Percentiles rank a stretch among this genome's conserved stretches.
phyloP scores from a whole-genome alignment of 768 basidiomycete genomes.

The Kwoniella heveanensis region DNA sequence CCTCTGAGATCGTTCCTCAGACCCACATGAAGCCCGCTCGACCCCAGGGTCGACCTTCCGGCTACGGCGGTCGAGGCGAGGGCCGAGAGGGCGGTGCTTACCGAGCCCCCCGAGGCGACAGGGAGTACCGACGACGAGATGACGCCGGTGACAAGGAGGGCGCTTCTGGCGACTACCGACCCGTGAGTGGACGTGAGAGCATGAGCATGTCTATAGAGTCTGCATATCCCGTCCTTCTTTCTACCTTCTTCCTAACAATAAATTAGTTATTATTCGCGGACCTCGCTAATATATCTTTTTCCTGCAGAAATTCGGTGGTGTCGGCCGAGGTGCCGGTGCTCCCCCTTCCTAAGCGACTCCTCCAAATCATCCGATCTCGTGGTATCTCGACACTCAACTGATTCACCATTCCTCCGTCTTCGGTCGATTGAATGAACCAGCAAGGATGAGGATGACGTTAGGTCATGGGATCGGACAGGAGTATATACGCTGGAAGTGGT shows the following conservation, averaged over 20 bases:
- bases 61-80: slow-evolving; percentile 61
- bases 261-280: slow-evolving; percentile 28
- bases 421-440: too few relatives aligned
- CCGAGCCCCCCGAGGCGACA: slow-evolving; percentile 75
- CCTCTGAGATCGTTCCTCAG: slow-evolving; percentile 90
- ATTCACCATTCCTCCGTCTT: too few relatives aligned
- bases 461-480: background rate
- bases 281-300: slow-evolving; percentile 70
- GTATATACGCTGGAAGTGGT: background rate
- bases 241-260: too few relatives aligned
- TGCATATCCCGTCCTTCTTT: too few relatives aligned
- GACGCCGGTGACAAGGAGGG: slow-evolving; percentile 71
- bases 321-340: slow-evolving; percentile 57
- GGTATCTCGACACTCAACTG: background rate
- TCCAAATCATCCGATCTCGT: background rate
- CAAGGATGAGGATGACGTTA: too few relatives aligned
- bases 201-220: too few relatives aligned
- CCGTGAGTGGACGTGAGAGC: slow-evolving; percentile 72
- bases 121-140: slow-evolving; percentile 75
- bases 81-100: slow-evolving; percentile 69
- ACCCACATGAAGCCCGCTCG: slow-evolving; percentile 97
- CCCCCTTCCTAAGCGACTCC: slow-evolving; percentile 50
- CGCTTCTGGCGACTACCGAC: slow-evolving; percentile 84
- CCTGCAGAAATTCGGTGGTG: slow-evolving; percentile 57
- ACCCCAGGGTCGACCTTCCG: slow-evolving; percentile 73